Evolutionary conservation across 768 basidiomycete species (phyloP).

Genomic region (Nidularia pulvinata): DNA sequence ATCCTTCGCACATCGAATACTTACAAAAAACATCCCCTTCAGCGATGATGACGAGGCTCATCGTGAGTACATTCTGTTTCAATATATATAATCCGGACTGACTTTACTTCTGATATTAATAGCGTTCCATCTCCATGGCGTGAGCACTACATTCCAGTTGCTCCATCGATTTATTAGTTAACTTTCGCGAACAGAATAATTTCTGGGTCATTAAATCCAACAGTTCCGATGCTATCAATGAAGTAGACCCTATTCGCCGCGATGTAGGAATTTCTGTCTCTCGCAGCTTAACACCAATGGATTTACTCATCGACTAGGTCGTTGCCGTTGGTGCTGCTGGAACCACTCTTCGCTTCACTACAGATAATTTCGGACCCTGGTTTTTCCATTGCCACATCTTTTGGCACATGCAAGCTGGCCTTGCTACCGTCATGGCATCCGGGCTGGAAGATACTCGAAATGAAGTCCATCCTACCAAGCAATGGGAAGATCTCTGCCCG

Average conservation of each 20-base stretch:
- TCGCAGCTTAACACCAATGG: neutral
- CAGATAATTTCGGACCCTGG: conserved; percentile 19
- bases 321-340: conserved; percentile 17
- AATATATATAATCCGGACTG: neutral
- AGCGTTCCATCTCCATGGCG: conserved; percentile 30
- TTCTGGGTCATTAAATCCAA: conserved; percentile 39
- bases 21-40: neutral
- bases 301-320: conserved; percentile 4
- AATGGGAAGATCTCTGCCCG: conserved; percentile 21
- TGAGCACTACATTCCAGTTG: conserved; percentile 1
- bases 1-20: too few species aligned
- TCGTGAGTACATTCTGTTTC: conserved; percentile 11
- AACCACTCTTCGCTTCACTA: conserved; percentile 19
- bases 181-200: conserved; percentile 19
- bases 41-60: conserved; percentile 24
- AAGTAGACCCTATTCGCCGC: conserved; percentile 43
- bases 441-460: conserved; percentile 15
- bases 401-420: conserved; percentile 40
- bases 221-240: conserved; percentile 22
- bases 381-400: conserved; percentile 28
- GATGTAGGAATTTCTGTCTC: conserved; percentile 9
- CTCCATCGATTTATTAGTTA: neutral
- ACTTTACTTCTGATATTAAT: neutral
- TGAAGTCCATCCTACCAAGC: conserved; percentile 10
- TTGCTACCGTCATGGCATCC: conserved; percentile 36